Base-by-base conservation (phyloP, 1,284 basidiomycete species). In the Heterobasidion occidentale region DNA sequence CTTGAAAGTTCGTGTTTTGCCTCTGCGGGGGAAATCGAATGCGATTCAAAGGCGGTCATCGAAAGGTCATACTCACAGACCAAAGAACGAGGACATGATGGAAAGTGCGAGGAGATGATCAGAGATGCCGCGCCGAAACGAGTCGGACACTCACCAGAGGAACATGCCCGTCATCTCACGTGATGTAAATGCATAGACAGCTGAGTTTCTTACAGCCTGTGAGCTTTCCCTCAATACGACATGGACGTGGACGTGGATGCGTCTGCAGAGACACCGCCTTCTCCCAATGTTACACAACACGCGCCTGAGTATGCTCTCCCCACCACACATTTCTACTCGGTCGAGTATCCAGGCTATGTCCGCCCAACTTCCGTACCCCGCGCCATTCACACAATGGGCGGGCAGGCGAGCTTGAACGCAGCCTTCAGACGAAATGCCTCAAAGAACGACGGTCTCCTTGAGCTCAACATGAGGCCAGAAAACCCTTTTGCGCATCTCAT, bases 1-100 rank as follows among this genome's bases (percentile, higher is more conserved):
- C 70, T 96, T 96, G 80, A 98, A 98, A n/a, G 94, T 94, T 57
- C 91, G 85, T 48, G 91, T 93, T 74, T 94, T 94, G 54, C 89
- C 89, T 54, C 89, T 92, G 63, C 42, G 34, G n/a, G 56, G 53
- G 56, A 36, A 44, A 19, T 45, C 27, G 46, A 9, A 19, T 14
- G 46, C 19, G 17, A 33, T 11, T 33, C 19, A 11, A 11, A 17
- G 12, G n/a, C 12, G n/a, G 35, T 36, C 33, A 36, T 33, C 5
- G 35, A 19, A 42, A 15, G 9, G 35, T 20, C 12, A 27, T 17
- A 71, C 87, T 81, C 70, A 90, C 89, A 92, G 77, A 62, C 87
- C 86, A 68, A 92, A 92, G 77, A 91, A 92, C 33, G 89, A 83
- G 53, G 90, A 91, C 89, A 92, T 91, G 46, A 50, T 61, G 38